Conservation (phyloP, 2,329 filamentous ascomycete genomes). For the Ceratocystis diversiconidia region DNA sequence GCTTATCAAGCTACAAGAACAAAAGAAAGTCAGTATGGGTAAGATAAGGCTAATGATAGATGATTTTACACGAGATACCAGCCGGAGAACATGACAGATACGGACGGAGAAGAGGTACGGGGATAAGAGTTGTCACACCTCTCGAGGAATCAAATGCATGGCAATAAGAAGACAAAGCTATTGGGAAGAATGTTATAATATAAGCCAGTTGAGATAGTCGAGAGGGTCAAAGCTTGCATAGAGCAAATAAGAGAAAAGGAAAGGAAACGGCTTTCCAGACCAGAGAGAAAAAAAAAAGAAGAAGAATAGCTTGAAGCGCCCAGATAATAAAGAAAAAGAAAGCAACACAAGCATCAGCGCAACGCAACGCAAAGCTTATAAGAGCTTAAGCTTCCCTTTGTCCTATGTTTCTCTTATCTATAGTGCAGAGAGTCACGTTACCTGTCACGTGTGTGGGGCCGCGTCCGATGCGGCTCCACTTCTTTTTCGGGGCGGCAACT, state of each 20-base stretch:
- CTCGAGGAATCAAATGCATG: constrained; percentile 37
- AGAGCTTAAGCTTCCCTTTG: too few relatives aligned
- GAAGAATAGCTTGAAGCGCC: neutral
- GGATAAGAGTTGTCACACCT: constrained; percentile 26
- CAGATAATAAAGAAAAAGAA: neutral
- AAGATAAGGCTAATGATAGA: too few relatives aligned
- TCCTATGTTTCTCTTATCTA: neutral
- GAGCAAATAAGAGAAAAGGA: neutral
- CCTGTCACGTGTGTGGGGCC: neutral
- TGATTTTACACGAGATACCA: neutral
- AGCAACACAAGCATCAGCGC: neutral
- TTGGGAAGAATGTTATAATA: too few relatives aligned
- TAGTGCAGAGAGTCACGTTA: neutral
- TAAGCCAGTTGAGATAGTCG: too few relatives aligned
- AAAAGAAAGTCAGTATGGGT: neutral
- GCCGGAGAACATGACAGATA: neutral
- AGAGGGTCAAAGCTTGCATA: too few relatives aligned
- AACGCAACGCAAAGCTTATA: neutral
- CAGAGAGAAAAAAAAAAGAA: constrained; percentile 9
- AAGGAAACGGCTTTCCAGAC: neutral
- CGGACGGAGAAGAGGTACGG: neutral
- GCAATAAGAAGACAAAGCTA: neutral
- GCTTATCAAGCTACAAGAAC: constrained; percentile 69
- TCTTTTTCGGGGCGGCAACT: neutral
- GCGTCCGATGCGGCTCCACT: neutral